Evolutionary conservation across 2,329 filamentous ascomycete species (phyloP).

Genomic region (Neoascochyta sp.): DNA sequence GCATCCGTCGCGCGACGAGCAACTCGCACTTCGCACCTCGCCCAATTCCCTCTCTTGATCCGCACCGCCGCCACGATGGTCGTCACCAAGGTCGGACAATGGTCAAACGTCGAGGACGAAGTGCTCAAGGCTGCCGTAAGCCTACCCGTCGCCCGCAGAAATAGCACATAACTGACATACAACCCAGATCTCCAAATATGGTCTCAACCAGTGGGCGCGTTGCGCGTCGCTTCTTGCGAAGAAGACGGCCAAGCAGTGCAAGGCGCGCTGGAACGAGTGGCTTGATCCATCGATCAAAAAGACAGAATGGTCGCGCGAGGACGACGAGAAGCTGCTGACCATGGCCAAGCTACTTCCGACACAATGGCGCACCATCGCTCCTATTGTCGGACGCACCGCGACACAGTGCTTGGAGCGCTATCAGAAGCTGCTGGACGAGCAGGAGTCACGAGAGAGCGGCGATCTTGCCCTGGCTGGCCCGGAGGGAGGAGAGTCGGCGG

Average conservation of each 20-base stretch:
- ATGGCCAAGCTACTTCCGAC: constrained; percentile 98
- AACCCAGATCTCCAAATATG: constrained; percentile 45
- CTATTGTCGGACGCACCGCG: constrained; percentile 91
- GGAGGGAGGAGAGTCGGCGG: constrained; percentile 78
- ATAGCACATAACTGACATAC: too few relatives aligned
- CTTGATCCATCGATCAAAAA: constrained; percentile 96
- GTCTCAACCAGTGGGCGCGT: constrained; percentile 79
- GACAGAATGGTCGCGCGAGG: constrained; percentile 98
- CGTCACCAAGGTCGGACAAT: constrained; percentile 64
- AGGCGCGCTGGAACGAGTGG: constrained; percentile 98
- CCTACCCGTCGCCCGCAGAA: too few relatives aligned
- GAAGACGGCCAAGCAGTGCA: constrained; percentile 98
- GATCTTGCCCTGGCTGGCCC: constrained; percentile 80
- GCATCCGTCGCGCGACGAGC: constrained; percentile 17
- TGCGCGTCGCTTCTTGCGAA: constrained; percentile 94
- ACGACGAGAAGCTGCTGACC: constrained; percentile 95
- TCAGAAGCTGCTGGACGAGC: constrained; percentile 92
- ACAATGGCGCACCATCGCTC: constrained; percentile 97
- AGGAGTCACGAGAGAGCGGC: constrained; percentile 79
- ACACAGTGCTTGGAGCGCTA: constrained; percentile 97
- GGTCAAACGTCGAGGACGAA: constrained; percentile 79
- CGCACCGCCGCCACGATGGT: constrained; percentile 47
- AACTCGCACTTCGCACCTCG: constrained; percentile 7
- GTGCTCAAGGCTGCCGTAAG: constrained; percentile 86
- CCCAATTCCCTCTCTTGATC: constrained; percentile 1